A percentile compares a stretch with the other conserved stretches of the same genome.
These are phyloP conservation scores for Aphanomyces euteiches DNA, from an alignment of 352 stramenopile genomes.

Conservation along the genomic window DNA sequence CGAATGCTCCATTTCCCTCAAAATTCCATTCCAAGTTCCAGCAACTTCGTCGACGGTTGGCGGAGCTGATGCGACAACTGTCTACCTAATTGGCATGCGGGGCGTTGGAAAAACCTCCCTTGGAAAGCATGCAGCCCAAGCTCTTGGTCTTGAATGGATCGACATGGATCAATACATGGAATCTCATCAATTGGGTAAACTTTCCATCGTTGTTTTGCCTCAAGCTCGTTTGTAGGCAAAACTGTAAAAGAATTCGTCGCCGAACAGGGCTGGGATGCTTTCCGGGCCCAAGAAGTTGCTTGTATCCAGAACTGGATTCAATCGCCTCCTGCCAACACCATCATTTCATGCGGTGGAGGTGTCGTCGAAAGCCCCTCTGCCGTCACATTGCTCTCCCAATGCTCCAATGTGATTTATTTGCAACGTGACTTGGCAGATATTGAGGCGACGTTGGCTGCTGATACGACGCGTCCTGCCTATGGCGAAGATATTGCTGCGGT, in stretches of 20 bases:
- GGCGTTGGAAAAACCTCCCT: slow-evolving; percentile 82
- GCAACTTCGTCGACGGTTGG: neutral
- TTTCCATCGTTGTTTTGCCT: neutral
- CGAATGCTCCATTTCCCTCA: slow-evolving; percentile 50
- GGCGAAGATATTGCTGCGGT: slow-evolving; percentile 34
- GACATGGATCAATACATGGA: slow-evolving; percentile 79
- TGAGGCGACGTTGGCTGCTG: slow-evolving; percentile 50
- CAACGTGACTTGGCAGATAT: slow-evolving; percentile 70
- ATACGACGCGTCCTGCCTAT: slow-evolving; percentile 47
- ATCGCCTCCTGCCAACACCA: slow-evolving; percentile 53
- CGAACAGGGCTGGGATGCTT: slow-evolving; percentile 66
- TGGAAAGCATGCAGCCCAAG: slow-evolving; percentile 44
- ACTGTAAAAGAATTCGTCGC: slow-evolving; percentile 69
- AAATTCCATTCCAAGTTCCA: slow-evolving; percentile 1
- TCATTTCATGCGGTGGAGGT: slow-evolving; percentile 81
- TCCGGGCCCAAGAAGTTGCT: slow-evolving; percentile 60
- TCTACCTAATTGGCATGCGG: slow-evolving; percentile 87
- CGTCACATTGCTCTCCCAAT: slow-evolving; percentile 54
- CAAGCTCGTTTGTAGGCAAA: slow-evolving; percentile 34
- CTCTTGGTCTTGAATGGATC: slow-evolving; percentile 56
- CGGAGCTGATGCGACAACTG: slow-evolving; percentile 35
- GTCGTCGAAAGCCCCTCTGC: slow-evolving; percentile 72
- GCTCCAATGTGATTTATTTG: slow-evolving; percentile 68
- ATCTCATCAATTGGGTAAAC: slow-evolving; percentile 31
- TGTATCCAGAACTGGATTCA: slow-evolving; percentile 58